Evolutionary conservation across 768 basidiomycete species (phyloP).

Genomic region (Rickenella mellea): DNA sequence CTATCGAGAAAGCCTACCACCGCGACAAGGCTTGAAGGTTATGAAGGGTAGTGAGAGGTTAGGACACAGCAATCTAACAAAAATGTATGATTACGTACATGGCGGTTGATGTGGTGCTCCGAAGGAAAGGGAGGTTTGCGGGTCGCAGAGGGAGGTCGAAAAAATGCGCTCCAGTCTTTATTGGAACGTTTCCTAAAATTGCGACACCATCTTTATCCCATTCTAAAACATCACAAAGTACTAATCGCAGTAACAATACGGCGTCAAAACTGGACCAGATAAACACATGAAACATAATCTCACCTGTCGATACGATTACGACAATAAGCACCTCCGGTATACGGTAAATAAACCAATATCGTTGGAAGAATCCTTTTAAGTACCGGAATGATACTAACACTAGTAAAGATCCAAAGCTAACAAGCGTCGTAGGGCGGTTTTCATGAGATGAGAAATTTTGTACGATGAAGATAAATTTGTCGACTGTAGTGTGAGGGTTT

Average conservation of each 20-base stretch:
- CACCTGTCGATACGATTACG: slow-evolving; percentile 76
- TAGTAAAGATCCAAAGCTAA: slow-evolving; percentile 65
- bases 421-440: slow-evolving; percentile 58
- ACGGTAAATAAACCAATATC: slow-evolving; percentile 63
- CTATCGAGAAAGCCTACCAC: slow-evolving; percentile 90
- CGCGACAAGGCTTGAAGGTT: slow-evolving; percentile 58
- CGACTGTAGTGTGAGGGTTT: slow-evolving; percentile 59
- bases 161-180: slow-evolving; percentile 51
- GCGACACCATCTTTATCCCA: slow-evolving; percentile 79
- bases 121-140: slow-evolving; percentile 53
- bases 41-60: neutral
- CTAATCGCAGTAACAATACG: slow-evolving; percentile 46
- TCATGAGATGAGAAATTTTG: slow-evolving; percentile 44
- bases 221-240: slow-evolving; percentile 52
- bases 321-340: slow-evolving; percentile 87
- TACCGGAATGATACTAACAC: slow-evolving; percentile 53
- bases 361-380: slow-evolving; percentile 49
- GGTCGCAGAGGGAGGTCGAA: slow-evolving; percentile 65
- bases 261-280: slow-evolving; percentile 54
- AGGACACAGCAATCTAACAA: neutral
- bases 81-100: slow-evolving; percentile 34
- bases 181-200: slow-evolving; percentile 71
- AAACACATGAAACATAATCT: slow-evolving; percentile 15
- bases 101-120: slow-evolving; percentile 76
- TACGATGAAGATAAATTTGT: slow-evolving; percentile 71